Conservation (phyloP, 306 rosid genomes). For the Dryas octopetala region DNA sequence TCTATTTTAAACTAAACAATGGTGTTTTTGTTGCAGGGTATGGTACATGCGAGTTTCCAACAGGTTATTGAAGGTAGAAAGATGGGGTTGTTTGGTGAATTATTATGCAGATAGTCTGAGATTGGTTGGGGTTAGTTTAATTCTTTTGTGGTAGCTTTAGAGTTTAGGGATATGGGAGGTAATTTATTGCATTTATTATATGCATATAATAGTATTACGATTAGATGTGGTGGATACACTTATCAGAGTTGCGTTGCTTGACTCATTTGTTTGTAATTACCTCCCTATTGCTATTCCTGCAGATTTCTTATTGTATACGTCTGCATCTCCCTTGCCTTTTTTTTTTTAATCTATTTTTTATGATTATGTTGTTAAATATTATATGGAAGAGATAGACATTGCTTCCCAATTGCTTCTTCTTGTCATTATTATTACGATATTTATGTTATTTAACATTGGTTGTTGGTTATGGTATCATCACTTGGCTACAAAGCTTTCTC, state of each 20-base stretch:
- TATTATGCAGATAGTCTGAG: not conserved
- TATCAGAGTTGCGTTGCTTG: conserved; percentile 16
- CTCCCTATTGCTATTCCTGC: not conserved
- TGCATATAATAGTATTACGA: not conserved
- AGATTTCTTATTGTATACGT: not conserved
- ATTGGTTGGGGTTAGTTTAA: not conserved
- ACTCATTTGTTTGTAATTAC: conserved; percentile 32
- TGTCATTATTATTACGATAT: no score
- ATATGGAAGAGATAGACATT: no score
- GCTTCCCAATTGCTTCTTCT: no score
- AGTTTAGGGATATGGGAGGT: not conserved
- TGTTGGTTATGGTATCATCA: no score
- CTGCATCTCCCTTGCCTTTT: not conserved
- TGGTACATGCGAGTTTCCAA: conserved; percentile 62
- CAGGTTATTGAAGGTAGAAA: conserved; percentile 36
- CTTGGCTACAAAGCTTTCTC: no score
- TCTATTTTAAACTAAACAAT: no score
- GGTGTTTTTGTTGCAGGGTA: conserved; percentile 40
- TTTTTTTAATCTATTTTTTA: no score
- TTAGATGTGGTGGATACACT: conserved; percentile 10
- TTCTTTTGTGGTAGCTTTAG: not conserved
- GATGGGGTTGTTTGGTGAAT: conserved; percentile 18
- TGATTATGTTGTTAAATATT: no score
- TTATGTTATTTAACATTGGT: no score
- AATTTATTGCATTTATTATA: conserved; percentile 1